Evolutionary conservation across 192 early-diverging fungal species (phyloP).

Genomic region (Spinellus fusiger): DNA sequence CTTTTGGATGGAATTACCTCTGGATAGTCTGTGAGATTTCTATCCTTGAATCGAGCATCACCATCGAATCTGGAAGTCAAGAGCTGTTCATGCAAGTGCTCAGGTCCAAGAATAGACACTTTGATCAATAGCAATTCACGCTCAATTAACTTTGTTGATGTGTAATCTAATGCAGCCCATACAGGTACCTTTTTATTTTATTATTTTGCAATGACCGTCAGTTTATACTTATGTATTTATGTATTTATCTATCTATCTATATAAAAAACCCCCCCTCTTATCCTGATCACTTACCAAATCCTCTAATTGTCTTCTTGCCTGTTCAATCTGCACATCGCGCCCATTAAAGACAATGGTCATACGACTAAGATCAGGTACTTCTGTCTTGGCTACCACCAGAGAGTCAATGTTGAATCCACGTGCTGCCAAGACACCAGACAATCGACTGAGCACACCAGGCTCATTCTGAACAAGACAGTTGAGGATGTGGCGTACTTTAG

Average conservation of each 20-base stretch:
- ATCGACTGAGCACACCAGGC: conserved; percentile 76
- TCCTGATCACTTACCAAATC: conserved; percentile 65
- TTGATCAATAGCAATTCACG: conserved; percentile 92
- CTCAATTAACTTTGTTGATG: conserved; percentile 80
- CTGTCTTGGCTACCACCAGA: conserved; percentile 92
- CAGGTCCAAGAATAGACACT: conserved; percentile 74
- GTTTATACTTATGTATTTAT: background rate
- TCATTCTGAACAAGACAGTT: conserved; percentile 94
- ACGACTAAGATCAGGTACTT: conserved; percentile 85
- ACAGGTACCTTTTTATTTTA: conserved; percentile 59
- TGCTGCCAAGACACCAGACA: conserved; percentile 86
- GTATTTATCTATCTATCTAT: background rate
- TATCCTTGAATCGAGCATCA: conserved; percentile 19
- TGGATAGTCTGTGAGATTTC: conserved; percentile 6
- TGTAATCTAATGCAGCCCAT: conserved; percentile 97
- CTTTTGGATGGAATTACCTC: conserved; percentile 15
- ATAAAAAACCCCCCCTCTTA: background rate
- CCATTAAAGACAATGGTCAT: conserved; percentile 97
- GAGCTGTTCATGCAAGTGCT: conserved; percentile 54
- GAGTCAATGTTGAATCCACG: conserved; percentile 98
- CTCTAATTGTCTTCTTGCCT: conserved; percentile 90
- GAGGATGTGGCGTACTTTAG: conserved; percentile 79
- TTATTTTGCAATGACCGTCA: background rate
- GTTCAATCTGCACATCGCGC: conserved; percentile 75
- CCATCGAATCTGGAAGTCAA: conserved; percentile 29